Evolutionary conservation across 306 rosid genomes (phyloP), one percentile per base, ranked within the genome.

Genomic region (Nissolia schottii): DNA sequence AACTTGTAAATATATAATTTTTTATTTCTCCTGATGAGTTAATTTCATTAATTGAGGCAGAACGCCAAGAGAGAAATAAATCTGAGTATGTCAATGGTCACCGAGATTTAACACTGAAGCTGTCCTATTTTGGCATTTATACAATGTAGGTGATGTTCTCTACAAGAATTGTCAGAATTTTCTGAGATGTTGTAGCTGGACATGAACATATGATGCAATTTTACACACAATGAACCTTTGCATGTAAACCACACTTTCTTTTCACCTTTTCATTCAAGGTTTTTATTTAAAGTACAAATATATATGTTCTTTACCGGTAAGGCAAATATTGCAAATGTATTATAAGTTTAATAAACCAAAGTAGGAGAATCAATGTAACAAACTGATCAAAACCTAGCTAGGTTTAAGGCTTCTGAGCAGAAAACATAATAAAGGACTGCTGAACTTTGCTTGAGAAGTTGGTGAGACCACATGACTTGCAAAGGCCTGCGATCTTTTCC

Each of bases 391-490:
- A 81, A n/a, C n/a, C n/a, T n/a, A n/a, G 75, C 67, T 61, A 25
- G 54, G 40, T 28, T 85, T 45, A 81, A 35, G 93, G 87, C 68
- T 90, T 90, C 80, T 85, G 96, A 67, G 92, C 86, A 61, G 92
- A 75, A 68, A 90, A 90, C 90, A 87, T 90, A 62, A 90, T 90
- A 82, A 85, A 87, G 67, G 82, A 82, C 75, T 80, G 86, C 79
- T 84, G 86, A 70, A 87, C 64, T 61, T 84, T 85, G 83, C 84
- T 74, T 8, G 92, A 82, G 83, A 83, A 89, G 80, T 87, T 87
- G 28, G 77, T 87, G 49, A 89, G 90, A 56, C 92, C 90, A 3
- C 89, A 85, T 49, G 89, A 87, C 60, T 57, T 76, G 85, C 92
- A 89, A 80, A 87, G 45, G 62, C 84, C 92, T 69, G 58, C 71